Base-by-base conservation (phyloP, 352 stramenopile genomes). In the Globisporangium parvum region DNA sequence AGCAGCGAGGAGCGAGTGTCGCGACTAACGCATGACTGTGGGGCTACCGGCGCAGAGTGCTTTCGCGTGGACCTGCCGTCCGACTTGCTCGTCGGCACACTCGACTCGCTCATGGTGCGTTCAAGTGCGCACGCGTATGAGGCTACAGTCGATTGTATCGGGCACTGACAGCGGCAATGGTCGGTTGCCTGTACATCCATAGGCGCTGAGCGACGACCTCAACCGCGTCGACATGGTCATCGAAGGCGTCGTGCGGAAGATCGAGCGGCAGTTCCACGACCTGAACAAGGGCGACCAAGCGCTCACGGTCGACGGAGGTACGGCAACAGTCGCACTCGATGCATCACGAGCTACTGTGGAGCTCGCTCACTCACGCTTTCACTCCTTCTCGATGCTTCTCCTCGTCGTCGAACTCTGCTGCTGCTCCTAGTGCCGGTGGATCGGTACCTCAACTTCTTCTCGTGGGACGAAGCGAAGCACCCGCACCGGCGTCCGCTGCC, bases 391-490 rank as follows among this genome's bases (percentile, higher is more conserved):
- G 8, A 41, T n/a, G n/a, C n/a, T n/a, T n/a, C n/a, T n/a, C 3
- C 20, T n/a, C 24, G 17, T 8, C 26, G 3, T 18, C n/a, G n/a
- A n/a, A 11, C 47, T 3, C 26, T 23, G 17, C 15, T 10, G 33
- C n/a, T 28, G 15, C 15, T 35, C 23, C 31, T 48, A 86, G 89
- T 98, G 46, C 90, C 95, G 3, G 81, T 97, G 51, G 83, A 93
- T 52, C 85, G 92, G 46, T 99, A 98, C 73, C 80, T 99, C 57
- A 87, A 97, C 66, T 95, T 97, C 71, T 99, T 99, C 69, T 95
- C 93, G 44, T 99, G 96, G 96, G 96, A 99, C 66, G 96, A 98
- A 60, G 96, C 97, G 46, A 99, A 99, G 66, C 98, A 98, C 62
- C 87, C 83, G 26, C 96, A 98, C 70, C 89, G 96, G 49, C 87